phyloP scores from a whole-genome alignment of 805 yeast species.

The Monosporozyma siamensis region DNA sequence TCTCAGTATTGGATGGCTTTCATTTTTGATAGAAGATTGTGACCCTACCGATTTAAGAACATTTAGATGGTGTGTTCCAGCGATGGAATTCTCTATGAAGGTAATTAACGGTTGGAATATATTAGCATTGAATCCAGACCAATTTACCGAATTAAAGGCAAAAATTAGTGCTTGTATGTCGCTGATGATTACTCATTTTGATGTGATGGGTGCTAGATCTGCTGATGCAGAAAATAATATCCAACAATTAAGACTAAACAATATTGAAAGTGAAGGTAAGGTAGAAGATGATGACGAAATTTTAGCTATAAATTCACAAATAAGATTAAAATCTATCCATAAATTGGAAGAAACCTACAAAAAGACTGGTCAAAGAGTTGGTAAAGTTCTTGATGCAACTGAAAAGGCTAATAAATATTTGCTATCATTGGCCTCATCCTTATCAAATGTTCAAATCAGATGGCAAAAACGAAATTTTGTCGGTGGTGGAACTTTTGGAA shows the following conservation, averaged over 20 bases:
- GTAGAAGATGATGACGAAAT: slow-evolving; percentile 46
- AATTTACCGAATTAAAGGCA: slow-evolving; percentile 58
- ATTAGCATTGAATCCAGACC: slow-evolving; percentile 65
- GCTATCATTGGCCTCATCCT: slow-evolving; percentile 76
- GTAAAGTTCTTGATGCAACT: slow-evolving; percentile 81
- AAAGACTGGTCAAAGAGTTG: slow-evolving; percentile 46
- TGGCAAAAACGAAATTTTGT: slow-evolving; percentile 95
- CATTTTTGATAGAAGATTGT: slow-evolving; percentile 90
- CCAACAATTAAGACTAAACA: slow-evolving; percentile 27
- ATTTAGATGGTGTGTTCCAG: slow-evolving; percentile 92
- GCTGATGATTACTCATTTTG: slow-evolving; percentile 86
- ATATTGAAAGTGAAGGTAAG: slow-evolving; percentile 21
- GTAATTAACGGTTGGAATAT: slow-evolving; percentile 88
- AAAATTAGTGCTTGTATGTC: slow-evolving; percentile 95
- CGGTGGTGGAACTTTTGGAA: slow-evolving; percentile 95
- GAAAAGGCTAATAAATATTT: slow-evolving; percentile 83
- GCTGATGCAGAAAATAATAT: slow-evolving; percentile 41
- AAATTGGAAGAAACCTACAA: slow-evolving; percentile 48
- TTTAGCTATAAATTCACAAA: slow-evolving; percentile 51
- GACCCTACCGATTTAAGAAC: slow-evolving; percentile 85
- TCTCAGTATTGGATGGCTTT: slow-evolving; percentile 81
- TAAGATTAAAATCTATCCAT: slow-evolving; percentile 55
- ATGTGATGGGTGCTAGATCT: slow-evolving; percentile 95
- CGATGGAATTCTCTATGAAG: slow-evolving; percentile 92
- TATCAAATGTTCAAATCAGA: slow-evolving; percentile 81